A percentile compares a stretch with the other conserved stretches of the same genome.
Evolutionary conservation across 805 yeast genomes (phyloP).

Genomic region (Wickerhamiella bombiphila): DNA sequence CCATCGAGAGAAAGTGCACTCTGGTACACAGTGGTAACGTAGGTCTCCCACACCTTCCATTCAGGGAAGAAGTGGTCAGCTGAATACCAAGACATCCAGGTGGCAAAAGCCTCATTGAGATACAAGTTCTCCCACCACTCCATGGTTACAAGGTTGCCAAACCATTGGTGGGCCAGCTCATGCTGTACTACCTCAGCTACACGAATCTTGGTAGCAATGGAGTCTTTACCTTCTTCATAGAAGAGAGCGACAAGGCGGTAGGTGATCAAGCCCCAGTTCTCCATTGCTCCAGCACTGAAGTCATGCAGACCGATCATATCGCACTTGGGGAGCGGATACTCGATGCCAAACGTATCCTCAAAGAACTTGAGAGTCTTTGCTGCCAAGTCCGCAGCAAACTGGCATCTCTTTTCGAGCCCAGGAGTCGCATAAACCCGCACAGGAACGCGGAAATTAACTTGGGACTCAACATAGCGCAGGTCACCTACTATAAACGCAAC

Average conservation of each 20-base stretch:
- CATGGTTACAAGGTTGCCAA: constrained; percentile 81
- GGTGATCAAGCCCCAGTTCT: constrained; percentile 73
- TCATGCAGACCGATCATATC: constrained; percentile 70
- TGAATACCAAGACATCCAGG: constrained; percentile 66
- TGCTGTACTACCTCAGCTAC: constrained; percentile 75
- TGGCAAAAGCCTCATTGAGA: constrained; percentile 84
- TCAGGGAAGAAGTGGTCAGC: constrained; percentile 60
- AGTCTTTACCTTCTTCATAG: constrained; percentile 59
- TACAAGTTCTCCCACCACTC: constrained; percentile 89
- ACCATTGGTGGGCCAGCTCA: constrained; percentile 87
- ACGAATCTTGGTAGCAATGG: constrained; percentile 43
- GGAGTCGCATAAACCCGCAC: constrained; percentile 58
- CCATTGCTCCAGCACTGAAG: constrained; percentile 80
- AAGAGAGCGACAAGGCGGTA: constrained; percentile 47
- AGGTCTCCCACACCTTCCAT: constrained; percentile 69
- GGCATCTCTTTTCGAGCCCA: constrained; percentile 47
- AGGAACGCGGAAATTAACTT: constrained; percentile 43
- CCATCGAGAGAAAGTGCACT: constrained; percentile 63
- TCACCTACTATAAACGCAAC: constrained; percentile 65
- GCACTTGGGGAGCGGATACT: constrained; percentile 68
- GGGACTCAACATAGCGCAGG: constrained; percentile 43
- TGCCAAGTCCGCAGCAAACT: constrained; percentile 48
- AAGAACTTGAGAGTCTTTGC: constrained; percentile 52
- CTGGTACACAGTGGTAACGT: constrained; percentile 64
- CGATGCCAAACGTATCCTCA: constrained; percentile 49